Percentiles rank a stretch among this genome's conserved stretches.
Conservation (phyloP, 1,139 yeast species). For the Protomyces inundatus region DNA sequence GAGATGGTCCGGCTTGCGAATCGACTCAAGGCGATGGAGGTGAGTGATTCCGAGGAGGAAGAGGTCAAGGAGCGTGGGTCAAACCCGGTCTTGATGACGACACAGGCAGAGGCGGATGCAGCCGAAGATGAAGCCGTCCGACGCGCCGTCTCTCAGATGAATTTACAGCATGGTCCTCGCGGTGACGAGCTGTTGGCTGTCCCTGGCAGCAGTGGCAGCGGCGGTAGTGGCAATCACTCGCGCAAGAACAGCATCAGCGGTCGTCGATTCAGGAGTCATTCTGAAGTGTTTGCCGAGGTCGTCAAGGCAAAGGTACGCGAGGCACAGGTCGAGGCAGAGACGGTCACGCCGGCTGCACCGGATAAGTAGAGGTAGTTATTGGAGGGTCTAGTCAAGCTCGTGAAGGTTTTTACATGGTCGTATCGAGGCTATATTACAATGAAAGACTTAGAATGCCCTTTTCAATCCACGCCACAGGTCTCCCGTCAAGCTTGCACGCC, state of each 20-base stretch:
- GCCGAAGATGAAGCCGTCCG: slow-evolving; percentile 34
- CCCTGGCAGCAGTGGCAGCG: neutral
- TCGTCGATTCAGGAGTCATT: slow-evolving; percentile 31
- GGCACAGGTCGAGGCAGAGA: slow-evolving; percentile 23
- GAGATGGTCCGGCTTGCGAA: slow-evolving; percentile 73
- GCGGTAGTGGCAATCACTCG: neutral
- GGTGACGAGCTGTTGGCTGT: slow-evolving; percentile 13
- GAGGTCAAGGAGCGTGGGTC: slow-evolving; percentile 35
- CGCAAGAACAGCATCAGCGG: slow-evolving; percentile 3
- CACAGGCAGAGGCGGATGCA: slow-evolving; percentile 8
- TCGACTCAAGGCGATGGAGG: slow-evolving; percentile 60
- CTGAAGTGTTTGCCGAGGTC: slow-evolving; percentile 31
- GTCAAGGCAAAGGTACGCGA: slow-evolving; percentile 29
- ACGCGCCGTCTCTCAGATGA: slow-evolving; percentile 29
- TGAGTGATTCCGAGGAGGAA: slow-evolving; percentile 50
- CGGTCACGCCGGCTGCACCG: neutral
- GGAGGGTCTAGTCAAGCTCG: neutral
- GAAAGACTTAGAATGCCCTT: neutral
- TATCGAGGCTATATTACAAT: neutral
- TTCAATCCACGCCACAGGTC: neutral
- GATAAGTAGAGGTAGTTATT: neutral
- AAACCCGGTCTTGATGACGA: slow-evolving; percentile 24
- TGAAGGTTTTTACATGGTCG: neutral
- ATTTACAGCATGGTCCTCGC: neutral
- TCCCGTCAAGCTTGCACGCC: neutral